A percentile compares a stretch with the other conserved stretches of the same genome.
Evolutionary conservation across 2,329 filamentous ascomycete genomes (phyloP).

Genomic region (Talaromyces sp.): DNA sequence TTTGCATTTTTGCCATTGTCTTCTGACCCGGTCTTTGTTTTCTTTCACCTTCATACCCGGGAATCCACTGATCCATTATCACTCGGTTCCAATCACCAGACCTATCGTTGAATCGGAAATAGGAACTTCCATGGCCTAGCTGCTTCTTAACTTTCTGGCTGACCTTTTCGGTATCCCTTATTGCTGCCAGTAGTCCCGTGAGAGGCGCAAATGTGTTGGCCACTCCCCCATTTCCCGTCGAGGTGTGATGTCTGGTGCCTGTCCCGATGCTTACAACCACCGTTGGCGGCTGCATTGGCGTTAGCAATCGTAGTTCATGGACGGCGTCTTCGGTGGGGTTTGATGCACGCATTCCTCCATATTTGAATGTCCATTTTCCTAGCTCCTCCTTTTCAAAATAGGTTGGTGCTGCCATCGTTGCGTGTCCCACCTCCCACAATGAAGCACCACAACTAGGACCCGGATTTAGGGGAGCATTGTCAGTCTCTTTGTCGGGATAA

Average conservation of each 20-base stretch:
- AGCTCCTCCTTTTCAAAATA: conserved; percentile 26
- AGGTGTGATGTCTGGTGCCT: not conserved
- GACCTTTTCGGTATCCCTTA: not conserved
- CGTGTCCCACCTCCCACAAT: conserved; percentile 54
- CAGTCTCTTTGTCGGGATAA: not conserved
- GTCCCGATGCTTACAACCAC: not conserved
- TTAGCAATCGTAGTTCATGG: not conserved
- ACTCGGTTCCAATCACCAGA: not conserved
- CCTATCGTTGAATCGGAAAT: not conserved
- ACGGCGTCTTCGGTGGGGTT: not conserved
- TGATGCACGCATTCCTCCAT: not conserved
- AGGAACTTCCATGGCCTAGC: not conserved
- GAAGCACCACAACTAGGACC: conserved; percentile 19
- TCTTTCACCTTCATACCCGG: not conserved
- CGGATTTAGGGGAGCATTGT: not conserved
- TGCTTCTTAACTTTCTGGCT: not conserved
- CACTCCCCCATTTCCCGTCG: not conserved
- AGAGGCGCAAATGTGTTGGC: not conserved
- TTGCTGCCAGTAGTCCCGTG: not conserved
- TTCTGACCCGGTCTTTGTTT: not conserved
- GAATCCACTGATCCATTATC: not conserved
- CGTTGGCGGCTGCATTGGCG: not conserved
- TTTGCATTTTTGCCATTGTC: not conserved
- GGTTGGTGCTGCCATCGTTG: conserved; percentile 52
- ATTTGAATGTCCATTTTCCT: conserved; percentile 28